Percentiles rank a stretch among this genome's conserved stretches.
Evolutionary conservation across 2,329 filamentous ascomycete genomes (phyloP).

Genomic region (Cladosporium oxysporum): DNA sequence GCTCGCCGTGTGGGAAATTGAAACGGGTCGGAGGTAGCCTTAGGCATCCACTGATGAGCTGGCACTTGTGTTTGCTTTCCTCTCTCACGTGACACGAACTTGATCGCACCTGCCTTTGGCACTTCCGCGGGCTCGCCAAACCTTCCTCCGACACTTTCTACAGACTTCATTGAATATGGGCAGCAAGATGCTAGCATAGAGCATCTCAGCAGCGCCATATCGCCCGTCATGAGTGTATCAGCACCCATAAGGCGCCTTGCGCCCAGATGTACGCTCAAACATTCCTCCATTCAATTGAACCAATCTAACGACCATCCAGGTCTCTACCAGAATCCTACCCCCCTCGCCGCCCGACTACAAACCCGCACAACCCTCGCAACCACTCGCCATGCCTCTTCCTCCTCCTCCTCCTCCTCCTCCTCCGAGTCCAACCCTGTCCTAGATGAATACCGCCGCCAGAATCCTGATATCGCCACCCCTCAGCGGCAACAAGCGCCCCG

Average conservation of each 20-base stretch:
- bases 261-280: conserved; percentile 55
- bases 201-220: neutral
- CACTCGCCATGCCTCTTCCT: conserved; percentile 25
- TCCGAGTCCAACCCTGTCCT: conserved; percentile 59
- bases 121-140: conserved; percentile 10
- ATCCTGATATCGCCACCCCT: conserved; percentile 22
- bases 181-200: neutral
- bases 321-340: conserved; percentile 25
- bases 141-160: conserved; percentile 4
- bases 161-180: conserved; percentile 15
- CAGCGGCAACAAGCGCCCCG: conserved; percentile 15
- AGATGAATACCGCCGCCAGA: conserved; percentile 54
- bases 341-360: conserved; percentile 20
- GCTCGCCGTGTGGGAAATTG: neutral
- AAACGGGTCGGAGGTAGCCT: neutral
- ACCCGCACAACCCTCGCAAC: conserved; percentile 13
- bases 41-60: neutral
- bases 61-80: neutral
- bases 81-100: neutral
- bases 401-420: neutral
- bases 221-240: conserved; percentile 62
- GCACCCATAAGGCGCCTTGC: conserved; percentile 64
- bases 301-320: conserved; percentile 21
- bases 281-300: neutral
- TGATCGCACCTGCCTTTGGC: neutral